Conservation (phyloP, 1,139 yeast species). For the Kurtzmaniella natalensis region DNA sequence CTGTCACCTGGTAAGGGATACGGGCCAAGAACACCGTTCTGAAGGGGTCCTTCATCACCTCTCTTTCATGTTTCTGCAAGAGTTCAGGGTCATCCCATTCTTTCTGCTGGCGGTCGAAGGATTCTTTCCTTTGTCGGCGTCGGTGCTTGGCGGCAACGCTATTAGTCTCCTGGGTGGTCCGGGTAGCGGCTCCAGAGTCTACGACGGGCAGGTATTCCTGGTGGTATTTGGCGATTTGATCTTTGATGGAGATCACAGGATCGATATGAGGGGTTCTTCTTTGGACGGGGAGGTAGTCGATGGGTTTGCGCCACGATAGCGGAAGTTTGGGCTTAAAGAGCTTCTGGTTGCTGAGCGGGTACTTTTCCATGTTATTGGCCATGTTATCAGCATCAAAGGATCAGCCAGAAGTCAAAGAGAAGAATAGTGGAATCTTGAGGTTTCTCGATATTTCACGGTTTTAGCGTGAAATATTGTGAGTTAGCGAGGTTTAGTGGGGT, state of each 20-base stretch:
- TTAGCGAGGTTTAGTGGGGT: too few species aligned
- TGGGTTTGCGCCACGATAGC: slow-evolving; percentile 47
- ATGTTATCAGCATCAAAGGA: too few species aligned
- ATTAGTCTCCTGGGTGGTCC: slow-evolving; percentile 10
- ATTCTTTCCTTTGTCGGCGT: slow-evolving; percentile 15
- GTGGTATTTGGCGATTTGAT: slow-evolving; percentile 29
- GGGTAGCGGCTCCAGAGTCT: too few species aligned
- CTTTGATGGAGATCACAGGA: slow-evolving; percentile 45
- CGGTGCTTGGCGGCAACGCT: slow-evolving; percentile 9
- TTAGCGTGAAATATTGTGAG: too few species aligned
- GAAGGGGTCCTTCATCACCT: slow-evolving; percentile 68
- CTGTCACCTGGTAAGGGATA: slow-evolving; percentile 61
- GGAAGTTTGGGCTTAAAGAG: slow-evolving; percentile 73
- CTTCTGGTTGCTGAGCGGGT: slow-evolving; percentile 60
- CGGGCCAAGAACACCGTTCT: slow-evolving; percentile 76
- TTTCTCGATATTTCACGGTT: too few species aligned
- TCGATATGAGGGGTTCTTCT: slow-evolving; percentile 49
- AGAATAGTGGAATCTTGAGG: too few species aligned
- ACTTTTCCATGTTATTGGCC: slow-evolving; percentile 36
- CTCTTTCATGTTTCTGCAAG: slow-evolving; percentile 47
- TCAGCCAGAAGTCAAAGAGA: too few species aligned
- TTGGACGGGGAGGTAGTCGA: slow-evolving; percentile 49
- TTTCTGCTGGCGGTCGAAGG: slow-evolving; percentile 33
- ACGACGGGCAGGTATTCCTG: slow-evolving; percentile 25
- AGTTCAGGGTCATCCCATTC: slow-evolving; percentile 51